Evolutionary conservation across 1,284 basidiomycete genomes (phyloP).

Genomic region (Anthracocystis panici-leucophaei): DNA sequence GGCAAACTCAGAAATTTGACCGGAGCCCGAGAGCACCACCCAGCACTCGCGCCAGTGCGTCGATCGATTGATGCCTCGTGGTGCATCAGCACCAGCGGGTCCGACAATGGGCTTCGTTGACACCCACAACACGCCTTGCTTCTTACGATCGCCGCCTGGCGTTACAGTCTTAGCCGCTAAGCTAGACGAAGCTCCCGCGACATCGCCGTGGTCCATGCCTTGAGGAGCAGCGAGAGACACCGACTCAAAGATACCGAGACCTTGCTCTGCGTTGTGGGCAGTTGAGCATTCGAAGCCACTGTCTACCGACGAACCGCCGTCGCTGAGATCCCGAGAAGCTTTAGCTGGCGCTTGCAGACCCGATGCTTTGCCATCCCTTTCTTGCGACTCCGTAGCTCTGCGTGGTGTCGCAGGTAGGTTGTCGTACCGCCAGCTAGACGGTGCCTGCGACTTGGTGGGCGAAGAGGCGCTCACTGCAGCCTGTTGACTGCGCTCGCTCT

Average conservation of each 20-base stretch:
- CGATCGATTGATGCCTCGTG: constrained; percentile 51
- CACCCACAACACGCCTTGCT: constrained; percentile 62
- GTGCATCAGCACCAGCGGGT: constrained; percentile 51
- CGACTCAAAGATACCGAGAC: constrained; percentile 25
- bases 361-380: neutral
- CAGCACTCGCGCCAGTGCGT: constrained; percentile 58
- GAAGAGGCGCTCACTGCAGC: neutral
- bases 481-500: constrained; percentile 8
- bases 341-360: constrained; percentile 1
- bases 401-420: constrained; percentile 7
- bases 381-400: constrained; percentile 16
- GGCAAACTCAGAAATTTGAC: constrained; percentile 59
- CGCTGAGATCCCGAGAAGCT: constrained; percentile 10
- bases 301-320: constrained; percentile 9
- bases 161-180: neutral
- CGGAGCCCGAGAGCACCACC: constrained; percentile 62
- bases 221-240: neutral
- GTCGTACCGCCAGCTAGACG: constrained; percentile 25
- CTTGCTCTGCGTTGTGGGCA: neutral
- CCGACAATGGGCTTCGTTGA: constrained; percentile 50
- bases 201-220: neutral
- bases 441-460: constrained; percentile 19
- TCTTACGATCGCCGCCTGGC: constrained; percentile 52
- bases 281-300: constrained; percentile 2
- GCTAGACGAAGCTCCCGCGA: neutral